Evolutionary conservation across 306 rosid genomes (phyloP).

Genomic region (Geum urbanum): DNA sequence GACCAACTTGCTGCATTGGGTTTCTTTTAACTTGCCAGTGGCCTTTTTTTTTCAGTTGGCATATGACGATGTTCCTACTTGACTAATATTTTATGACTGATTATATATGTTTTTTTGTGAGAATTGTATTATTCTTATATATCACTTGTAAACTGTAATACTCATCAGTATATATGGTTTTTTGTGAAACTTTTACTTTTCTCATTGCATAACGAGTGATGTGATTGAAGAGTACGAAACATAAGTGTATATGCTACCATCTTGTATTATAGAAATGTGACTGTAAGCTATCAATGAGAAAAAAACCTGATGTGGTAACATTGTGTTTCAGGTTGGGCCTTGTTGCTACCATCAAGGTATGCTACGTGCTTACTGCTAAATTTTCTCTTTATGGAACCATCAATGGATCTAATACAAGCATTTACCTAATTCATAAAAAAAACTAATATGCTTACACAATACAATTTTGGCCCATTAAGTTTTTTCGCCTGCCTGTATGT

Average conservation of each 20-base stretch:
- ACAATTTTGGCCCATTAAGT: background rate
- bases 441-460: too few species aligned
- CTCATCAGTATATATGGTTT: background rate
- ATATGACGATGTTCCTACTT: background rate
- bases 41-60: background rate
- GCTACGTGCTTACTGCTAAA: constrained; percentile 4
- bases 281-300: constrained; percentile 6
- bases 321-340: constrained; percentile 90
- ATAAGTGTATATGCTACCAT: background rate
- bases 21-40: background rate
- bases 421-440: background rate
- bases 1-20: background rate
- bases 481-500: background rate
- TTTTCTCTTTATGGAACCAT: background rate
- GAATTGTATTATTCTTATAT: background rate
- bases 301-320: constrained; percentile 30
- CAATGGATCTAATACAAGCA: background rate
- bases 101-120: background rate
- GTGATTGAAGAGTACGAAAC: background rate
- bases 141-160: background rate
- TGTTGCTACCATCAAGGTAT: constrained; percentile 92
- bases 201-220: background rate
- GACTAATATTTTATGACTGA: background rate
- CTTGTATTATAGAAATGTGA: background rate
- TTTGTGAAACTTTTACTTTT: background rate